Percentiles rank a stretch among this genome's conserved stretches.
Evolutionary conservation across 768 basidiomycete species (phyloP).

Genomic region (Trametes cinnabarina): DNA sequence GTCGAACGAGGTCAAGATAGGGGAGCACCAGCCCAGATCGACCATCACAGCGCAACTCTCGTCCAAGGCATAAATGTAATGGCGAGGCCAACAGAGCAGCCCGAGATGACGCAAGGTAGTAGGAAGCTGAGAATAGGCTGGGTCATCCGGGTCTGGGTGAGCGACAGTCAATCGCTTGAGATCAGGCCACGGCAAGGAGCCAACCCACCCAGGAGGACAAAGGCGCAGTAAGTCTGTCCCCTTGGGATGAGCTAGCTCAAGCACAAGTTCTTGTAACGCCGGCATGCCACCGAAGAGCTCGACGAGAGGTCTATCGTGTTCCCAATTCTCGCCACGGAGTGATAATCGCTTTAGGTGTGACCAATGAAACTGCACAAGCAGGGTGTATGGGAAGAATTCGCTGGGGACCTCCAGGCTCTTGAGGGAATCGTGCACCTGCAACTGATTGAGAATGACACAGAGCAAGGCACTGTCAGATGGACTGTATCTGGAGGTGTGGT

Average conservation of each 20-base stretch:
- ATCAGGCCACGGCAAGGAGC: neutral
- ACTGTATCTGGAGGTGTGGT: neutral
- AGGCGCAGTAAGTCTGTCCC: neutral
- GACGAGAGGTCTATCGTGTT: neutral
- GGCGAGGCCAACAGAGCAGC: slow-evolving; percentile 4
- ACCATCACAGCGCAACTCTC: neutral
- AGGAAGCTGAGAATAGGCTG: neutral
- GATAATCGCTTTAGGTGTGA: neutral
- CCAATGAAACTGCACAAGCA: neutral
- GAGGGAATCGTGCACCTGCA: neutral
- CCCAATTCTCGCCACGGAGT: neutral
- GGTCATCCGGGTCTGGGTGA: neutral
- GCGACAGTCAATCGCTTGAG: neutral
- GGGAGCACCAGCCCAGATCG: neutral
- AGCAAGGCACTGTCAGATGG: neutral
- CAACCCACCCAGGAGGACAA: neutral
- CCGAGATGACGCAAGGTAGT: neutral
- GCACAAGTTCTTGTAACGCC: neutral
- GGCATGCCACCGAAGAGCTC: neutral
- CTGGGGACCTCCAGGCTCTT: neutral
- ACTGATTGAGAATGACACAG: neutral
- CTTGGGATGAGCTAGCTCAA: neutral
- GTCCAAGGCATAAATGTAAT: neutral
- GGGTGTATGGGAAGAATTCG: neutral
- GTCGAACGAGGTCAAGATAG: neutral